phyloP scores from a whole-genome alignment of 768 basidiomycete species.

The Tylopilus balloui region DNA sequence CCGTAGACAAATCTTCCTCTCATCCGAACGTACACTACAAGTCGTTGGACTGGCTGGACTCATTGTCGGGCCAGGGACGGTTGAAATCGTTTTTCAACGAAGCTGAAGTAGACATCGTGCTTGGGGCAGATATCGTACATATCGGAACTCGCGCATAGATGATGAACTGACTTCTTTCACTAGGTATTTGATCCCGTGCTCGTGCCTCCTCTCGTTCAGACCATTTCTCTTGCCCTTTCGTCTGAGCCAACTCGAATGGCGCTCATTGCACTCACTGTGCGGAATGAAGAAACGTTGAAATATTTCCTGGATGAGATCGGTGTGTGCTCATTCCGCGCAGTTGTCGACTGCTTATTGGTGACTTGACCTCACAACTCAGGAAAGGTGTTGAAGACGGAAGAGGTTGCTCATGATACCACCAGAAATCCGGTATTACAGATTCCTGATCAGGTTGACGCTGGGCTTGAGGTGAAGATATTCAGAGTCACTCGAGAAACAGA shows the following conservation, averaged over 20 bases:
- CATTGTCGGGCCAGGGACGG: constrained; percentile 35
- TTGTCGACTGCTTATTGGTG: neutral
- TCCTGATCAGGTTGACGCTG: constrained; percentile 32
- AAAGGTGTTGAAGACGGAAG: constrained; percentile 27
- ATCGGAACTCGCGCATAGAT: neutral
- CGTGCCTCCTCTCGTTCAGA: constrained; percentile 51
- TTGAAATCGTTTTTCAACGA: constrained; percentile 33
- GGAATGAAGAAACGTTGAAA: constrained; percentile 51
- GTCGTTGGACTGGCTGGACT: constrained; percentile 64
- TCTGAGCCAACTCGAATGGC: constrained; percentile 14
- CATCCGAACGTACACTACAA: constrained; percentile 44
- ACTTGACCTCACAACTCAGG: constrained; percentile 9
- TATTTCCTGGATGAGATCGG: constrained; percentile 40
- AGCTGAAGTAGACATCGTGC: constrained; percentile 49
- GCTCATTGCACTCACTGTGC: constrained; percentile 41
- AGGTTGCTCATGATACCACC: constrained; percentile 15
- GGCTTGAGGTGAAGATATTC: constrained; percentile 43
- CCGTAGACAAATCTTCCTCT: constrained; percentile 49
- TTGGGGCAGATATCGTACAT: constrained; percentile 68
- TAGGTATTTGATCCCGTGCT: constrained; percentile 68
- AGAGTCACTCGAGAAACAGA: constrained; percentile 30
- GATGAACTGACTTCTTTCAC: neutral
- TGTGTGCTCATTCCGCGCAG: constrained; percentile 12
- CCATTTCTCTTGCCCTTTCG: constrained; percentile 36
- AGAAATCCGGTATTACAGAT: constrained; percentile 23